A percentile compares a stretch with the other conserved stretches of the same genome.
phyloP scores from a whole-genome alignment of 2,329 filamentous ascomycete species.

The Gliomastix tumulicola region DNA sequence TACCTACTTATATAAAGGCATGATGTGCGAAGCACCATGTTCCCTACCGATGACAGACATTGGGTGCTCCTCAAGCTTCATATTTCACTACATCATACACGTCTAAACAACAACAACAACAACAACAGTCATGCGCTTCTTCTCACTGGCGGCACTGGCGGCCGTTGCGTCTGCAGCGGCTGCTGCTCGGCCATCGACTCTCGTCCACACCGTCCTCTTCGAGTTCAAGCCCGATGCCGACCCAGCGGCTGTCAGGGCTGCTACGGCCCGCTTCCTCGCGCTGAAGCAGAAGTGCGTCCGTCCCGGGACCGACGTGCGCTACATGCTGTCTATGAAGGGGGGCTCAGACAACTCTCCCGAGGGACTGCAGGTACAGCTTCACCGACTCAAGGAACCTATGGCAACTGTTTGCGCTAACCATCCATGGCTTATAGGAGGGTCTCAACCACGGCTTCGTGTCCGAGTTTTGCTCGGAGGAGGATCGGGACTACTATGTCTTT shows the following conservation, averaged over 20 bases:
- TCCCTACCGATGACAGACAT: too few species aligned
- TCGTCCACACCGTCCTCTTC: constrained; percentile 66
- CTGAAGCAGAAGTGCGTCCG: constrained; percentile 56
- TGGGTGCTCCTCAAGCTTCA: too few species aligned
- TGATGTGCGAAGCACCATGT: too few species aligned
- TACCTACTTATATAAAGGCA: too few species aligned
- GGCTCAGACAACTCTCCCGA: constrained; percentile 58
- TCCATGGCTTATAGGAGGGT: constrained; percentile 47
- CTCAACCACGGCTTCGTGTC: constrained; percentile 61
- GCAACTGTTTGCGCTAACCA: too few species aligned
- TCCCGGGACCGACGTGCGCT: constrained; percentile 48
- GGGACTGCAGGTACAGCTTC: constrained; percentile 53
- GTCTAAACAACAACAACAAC: too few species aligned
- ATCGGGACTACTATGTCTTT: constrained; percentile 58
- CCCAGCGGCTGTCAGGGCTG: constrained; percentile 42
- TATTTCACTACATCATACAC: too few species aligned
- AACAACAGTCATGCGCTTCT: too few species aligned
- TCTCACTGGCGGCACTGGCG: too few species aligned
- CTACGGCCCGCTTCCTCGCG: constrained; percentile 28
- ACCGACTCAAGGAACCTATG: too few species aligned
- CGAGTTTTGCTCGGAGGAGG: constrained; percentile 54
- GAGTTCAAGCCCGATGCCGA: constrained; percentile 50
- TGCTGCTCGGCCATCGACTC: too few species aligned
- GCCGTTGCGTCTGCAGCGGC: too few species aligned
- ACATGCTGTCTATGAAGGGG: constrained; percentile 51